Evolutionary conservation across 108 stramenopile species (phyloP), one percentile per base, ranked within the genome.

Genomic region (Cyclotella kingstonii): DNA sequence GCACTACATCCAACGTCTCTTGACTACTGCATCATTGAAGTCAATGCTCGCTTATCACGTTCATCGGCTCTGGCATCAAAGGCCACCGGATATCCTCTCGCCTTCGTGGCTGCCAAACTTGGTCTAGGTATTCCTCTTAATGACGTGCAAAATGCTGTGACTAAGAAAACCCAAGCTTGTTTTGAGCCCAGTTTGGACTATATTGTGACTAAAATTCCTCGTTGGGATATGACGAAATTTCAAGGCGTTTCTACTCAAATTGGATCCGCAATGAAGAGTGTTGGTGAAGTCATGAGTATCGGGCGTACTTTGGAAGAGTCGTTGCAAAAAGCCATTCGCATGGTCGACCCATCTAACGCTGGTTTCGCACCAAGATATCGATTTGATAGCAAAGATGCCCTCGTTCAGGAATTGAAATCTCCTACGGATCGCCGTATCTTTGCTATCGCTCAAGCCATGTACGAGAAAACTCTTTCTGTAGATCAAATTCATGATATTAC

Each of bases 231-330:
- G 89, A 62, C 81, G 36, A 98, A 98, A 79, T 98, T 98, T 78
- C 64, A 89, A 63, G 73, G 85, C 22, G 98, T 97, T 39, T 73
- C 80, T 52, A 92, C 77, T 23, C 66, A 93, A 52, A 93, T 98
- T 69, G 98, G 98, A 23, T 97, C 95, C 3, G 89, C 96, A 46
- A 98, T 98, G 98, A 94, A 86, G 78, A 89, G 86, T 77, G 98
- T 98, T 46, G 98, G 98, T 38, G 98, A 98, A 80, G 98, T 98
- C 62, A 98, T 98, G 98, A 90, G 90, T 76, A 98, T 98, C 56
- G 98, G 98, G 41, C 92, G 96, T 40, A 96, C 94, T 19, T 83
- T 94, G 81, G 98, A 98, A 72, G 98, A 98, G 72, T 81, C 89
- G 25, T 73, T 98, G 60, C 98, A 98, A 81, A 98, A 98, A 85